Base-by-base conservation (phyloP, 768 basidiomycete species). In the Rhizopogon sp. region DNA sequence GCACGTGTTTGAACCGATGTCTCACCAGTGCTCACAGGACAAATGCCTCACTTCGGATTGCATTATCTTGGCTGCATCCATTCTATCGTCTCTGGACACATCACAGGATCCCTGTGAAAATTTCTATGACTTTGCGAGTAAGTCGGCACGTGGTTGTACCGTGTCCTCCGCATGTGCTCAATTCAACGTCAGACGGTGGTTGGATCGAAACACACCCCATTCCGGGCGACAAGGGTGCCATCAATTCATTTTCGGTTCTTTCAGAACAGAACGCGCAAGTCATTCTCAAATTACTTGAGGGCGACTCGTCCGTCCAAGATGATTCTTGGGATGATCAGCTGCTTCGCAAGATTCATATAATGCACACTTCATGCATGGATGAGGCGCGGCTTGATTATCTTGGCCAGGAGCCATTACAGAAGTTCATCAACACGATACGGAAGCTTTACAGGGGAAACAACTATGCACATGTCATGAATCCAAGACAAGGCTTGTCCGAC, bases 61-160 rank as follows among this genome's bases (percentile, higher is more conserved):
- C 66, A 85, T 98, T 49, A 72, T 83, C 35, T 78, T 96, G 11
- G 86, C 96, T 9, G 89, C 92, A 1, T 79, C 84, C 0, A 88
- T 99, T 56, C 72, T 98, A 13, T 81, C 85, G 17, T 84, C 84
- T 1, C 70, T 98, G 20, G 95, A 99, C 65, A 79, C 79, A 9
- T 75, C 83, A 8, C 79, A 88, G 60, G 93, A 98, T 66, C 97
- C 97, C 0, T 99, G 97, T 70, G 90, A 98, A 61, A 88, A 93
- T 70, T 97, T 98, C 69, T 98, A 94, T 65, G 82, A 87, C 59
- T 98, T 85, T 72, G 84, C 94, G 9, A 95, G 93, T 95, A 64
- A 63, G 91, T 84, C 8, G 11, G 37, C 33, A 35, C 52, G 17
- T 47, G 20, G 42, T 39, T 22, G 5, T 9, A 40, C 10, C 43